Evolutionary conservation across 2,329 filamentous ascomycete species (phyloP).

Genomic region (Fusarium torulosum): DNA sequence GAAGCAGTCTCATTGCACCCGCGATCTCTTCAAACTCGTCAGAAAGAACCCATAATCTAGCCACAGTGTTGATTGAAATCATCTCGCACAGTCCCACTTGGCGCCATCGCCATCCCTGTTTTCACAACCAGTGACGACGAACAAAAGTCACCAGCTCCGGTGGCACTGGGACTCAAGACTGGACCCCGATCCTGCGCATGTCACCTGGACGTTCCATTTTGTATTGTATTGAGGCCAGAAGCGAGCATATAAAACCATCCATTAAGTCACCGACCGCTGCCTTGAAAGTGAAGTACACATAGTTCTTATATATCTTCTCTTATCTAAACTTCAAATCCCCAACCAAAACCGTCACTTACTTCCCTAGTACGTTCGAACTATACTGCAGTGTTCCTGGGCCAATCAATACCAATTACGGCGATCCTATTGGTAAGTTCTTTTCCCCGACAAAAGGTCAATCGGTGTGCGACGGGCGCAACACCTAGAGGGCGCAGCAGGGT

Average conservation of each 20-base stretch:
- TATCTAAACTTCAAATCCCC: conserved; percentile 14
- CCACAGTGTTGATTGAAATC: conserved; percentile 41
- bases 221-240: conserved; percentile 15
- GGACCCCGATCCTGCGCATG: conserved; percentile 7
- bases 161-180: conserved; percentile 26
- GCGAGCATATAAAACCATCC: conserved; percentile 29
- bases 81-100: conserved; percentile 41
- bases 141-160: conserved; percentile 44
- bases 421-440: conserved; percentile 46
- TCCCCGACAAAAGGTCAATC: conserved; percentile 40
- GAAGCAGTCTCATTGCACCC: conserved; percentile 3
- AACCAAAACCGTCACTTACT: conserved; percentile 3
- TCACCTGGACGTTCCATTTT: conserved; percentile 44
- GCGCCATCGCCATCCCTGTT: conserved; percentile 48
- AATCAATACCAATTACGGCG: conserved; percentile 42
- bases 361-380: conserved; percentile 13
- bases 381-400: conserved; percentile 16
- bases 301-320: conserved; percentile 11
- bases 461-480: conserved; percentile 47
- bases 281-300: background rate
- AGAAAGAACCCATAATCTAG: conserved; percentile 20
- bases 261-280: conserved; percentile 5
- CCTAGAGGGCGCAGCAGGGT: conserved; percentile 33
- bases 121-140: conserved; percentile 46
- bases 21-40: conserved; percentile 8